Percentiles rank a stretch among this genome's conserved stretches.
phyloP scores from a whole-genome alignment of 164 flowering plant species.

The Dillenia suffruticosa region DNA sequence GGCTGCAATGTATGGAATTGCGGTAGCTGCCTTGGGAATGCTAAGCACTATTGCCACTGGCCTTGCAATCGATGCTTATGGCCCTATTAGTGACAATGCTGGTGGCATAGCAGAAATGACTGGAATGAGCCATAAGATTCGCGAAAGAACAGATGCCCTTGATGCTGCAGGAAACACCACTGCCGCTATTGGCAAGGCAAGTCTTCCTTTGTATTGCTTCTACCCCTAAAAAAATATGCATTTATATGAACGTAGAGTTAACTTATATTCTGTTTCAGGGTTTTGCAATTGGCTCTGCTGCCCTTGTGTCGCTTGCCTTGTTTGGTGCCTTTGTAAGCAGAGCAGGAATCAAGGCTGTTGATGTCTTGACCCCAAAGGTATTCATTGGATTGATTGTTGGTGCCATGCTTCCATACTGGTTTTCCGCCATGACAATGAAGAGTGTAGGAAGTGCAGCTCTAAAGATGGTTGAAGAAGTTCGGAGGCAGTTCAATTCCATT shows the following conservation, averaged over 20 bases:
- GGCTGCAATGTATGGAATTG: slow-evolving; percentile 55
- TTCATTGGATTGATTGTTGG: slow-evolving; percentile 48
- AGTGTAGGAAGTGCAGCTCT: slow-evolving; percentile 49
- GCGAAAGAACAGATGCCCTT: slow-evolving; percentile 45
- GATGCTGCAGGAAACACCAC: slow-evolving; percentile 62
- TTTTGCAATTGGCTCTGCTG: slow-evolving; percentile 53
- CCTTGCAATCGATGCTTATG: slow-evolving; percentile 48
- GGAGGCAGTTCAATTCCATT: slow-evolving; percentile 28
- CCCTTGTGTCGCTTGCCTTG: slow-evolving; percentile 44
- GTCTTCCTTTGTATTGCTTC: too few species aligned
- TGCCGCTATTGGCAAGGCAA: slow-evolving; percentile 54
- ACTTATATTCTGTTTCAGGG: slow-evolving; percentile 23
- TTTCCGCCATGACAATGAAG: slow-evolving; percentile 60
- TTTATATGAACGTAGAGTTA: too few species aligned
- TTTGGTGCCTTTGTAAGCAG: slow-evolving; percentile 50
- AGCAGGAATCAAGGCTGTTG: slow-evolving; percentile 35
- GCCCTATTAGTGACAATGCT: slow-evolving; percentile 55
- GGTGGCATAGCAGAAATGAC: slow-evolving; percentile 61
- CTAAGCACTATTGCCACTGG: slow-evolving; percentile 55
- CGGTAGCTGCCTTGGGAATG: slow-evolving; percentile 49
- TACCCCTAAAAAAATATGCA: too few species aligned
- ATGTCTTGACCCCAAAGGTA: slow-evolving; percentile 44
- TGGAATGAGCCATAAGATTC: slow-evolving; percentile 51
- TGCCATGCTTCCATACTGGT: slow-evolving; percentile 58
- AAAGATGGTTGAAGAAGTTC: slow-evolving; percentile 54